Base-by-base conservation (phyloP, 1,284 basidiomycete genomes). In the Austroboletus niveus region DNA sequence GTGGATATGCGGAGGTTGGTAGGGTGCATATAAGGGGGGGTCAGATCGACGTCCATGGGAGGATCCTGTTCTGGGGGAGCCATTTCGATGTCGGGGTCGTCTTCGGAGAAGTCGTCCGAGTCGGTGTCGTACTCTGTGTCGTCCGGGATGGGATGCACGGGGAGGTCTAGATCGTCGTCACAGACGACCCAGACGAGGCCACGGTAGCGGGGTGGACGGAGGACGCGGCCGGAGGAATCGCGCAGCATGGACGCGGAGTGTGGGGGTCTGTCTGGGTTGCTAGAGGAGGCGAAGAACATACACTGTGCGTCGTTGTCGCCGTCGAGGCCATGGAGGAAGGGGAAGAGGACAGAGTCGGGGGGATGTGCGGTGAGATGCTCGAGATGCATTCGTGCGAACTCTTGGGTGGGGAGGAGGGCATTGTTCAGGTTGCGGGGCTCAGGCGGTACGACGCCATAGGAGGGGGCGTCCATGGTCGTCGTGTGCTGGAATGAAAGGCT, bases 321-420 rank as follows among this genome's bases (percentile, higher is more conserved):
- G 62, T 93, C 90, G 65, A 95, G 75, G 52, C 90, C 85, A 66
- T 92, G 85, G 48, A 91, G 70, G 75, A 94, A 90, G 29, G 92
- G 87, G 69, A 93, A 90, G 62, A 94, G 78, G 62, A 87, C 78
- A 44, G 77, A 74, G 73, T 92, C 90, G 1, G 87, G 85, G 4
- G 88, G 81, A 66, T 90, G 85, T 4, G 80, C 72, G 52, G 81
- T 76, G 55, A 81, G 71, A 59, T 89, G 80, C n/a, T 74, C 67
- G 57, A 81, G 76, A 52, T 88, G 84, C 52, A 92, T 72, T 39
- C 74, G 66, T 3, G 80, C 75, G 63, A 90, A 89, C 53, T 81
- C 70, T 20, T 67, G 36, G 1, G 84, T 73, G 31, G 79, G 67
- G 59, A 92, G 73, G 17, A 81, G 72, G 24, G 14, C 43, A 44